Evolutionary conservation across 129 eudicot species (phyloP).

Genomic region (Saussurea involucrata): DNA sequence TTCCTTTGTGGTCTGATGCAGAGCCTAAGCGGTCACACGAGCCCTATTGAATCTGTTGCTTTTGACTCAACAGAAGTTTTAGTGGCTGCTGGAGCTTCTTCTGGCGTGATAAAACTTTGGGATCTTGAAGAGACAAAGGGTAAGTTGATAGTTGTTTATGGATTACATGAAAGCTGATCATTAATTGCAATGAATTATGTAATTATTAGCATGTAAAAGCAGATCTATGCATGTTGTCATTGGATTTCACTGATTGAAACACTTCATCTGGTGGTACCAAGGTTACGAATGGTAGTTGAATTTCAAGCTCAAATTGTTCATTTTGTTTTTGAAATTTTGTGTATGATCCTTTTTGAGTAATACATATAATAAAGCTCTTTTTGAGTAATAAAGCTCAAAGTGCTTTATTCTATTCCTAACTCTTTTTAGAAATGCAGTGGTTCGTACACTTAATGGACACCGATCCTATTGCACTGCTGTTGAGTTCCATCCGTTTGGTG

Average conservation of each 20-base stretch:
- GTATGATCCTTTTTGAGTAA: background rate
- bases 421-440: constrained; percentile 65
- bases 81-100: constrained; percentile 93
- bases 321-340: background rate
- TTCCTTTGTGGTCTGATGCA: constrained; percentile 30
- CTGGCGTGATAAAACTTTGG: constrained; percentile 88
- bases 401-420: background rate
- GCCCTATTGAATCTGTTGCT: constrained; percentile 94
- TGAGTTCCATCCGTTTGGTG: constrained; percentile 76
- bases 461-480: constrained; percentile 82
- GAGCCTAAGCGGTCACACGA: constrained; percentile 90
- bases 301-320: background rate
- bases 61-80: constrained; percentile 77
- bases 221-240: background rate
- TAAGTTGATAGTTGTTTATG: constrained; percentile 25
- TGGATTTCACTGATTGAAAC: constrained; percentile 1
- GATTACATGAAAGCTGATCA: background rate
- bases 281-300: background rate
- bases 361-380: background rate
- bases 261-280: constrained; percentile 6
- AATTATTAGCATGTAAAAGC: background rate
- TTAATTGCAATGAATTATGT: background rate
- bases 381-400: background rate
- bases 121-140: constrained; percentile 90
- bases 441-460: constrained; percentile 88